Base-by-base conservation (phyloP, 2,329 filamentous ascomycete species). In the Sporothrix globosa region DNA sequence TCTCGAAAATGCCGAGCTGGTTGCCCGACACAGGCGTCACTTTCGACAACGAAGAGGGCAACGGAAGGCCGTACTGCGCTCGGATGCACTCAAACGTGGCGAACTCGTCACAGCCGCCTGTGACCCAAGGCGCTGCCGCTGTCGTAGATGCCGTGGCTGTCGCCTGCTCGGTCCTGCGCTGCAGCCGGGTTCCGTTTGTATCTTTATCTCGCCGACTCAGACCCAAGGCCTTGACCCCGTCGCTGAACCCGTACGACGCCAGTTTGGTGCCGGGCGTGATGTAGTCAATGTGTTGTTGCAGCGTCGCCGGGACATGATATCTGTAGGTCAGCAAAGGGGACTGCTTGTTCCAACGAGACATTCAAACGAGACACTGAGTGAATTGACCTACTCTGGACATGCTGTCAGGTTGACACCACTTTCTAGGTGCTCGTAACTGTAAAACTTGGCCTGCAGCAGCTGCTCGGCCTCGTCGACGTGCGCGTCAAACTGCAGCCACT, bases 281-380 rank as follows among this genome's bases (percentile, higher is more conserved):
- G 75, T 86, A 87, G 76, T 87, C 85, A 68, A 87, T 80, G 70
- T 86, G 83, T 17, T 79, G 73, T 48, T 79, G 79, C 14, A 87
- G 72, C 50, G 82, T 75, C 24, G 79, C 77, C 1, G 85, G 85
- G 4, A 87, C 77, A 70, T 84, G 83, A 74, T 76, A 77, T 39
- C 69, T 73, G 3, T 67, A 11, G 30, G 71, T 54, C 7, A 54
- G 52, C 24, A 48, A 34, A 34, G 34, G 3, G 34, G 34, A 34
- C 34, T 9, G 4, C 34, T 9, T 9, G 34, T 34, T 34, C 34
- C 34, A 34, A 9, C 34, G 34, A 21, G 50, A 24, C n/a, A n/a
- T 52, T 2, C 2, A 30, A 10, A 24, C n/a, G 60, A 7, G 21
- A 50, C 13, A 44, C 14, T 3, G 54, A 34, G 19, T 39, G 7